Base-by-base conservation (phyloP, 177 flowering plant species). In the Vitis hybrid region DNA sequence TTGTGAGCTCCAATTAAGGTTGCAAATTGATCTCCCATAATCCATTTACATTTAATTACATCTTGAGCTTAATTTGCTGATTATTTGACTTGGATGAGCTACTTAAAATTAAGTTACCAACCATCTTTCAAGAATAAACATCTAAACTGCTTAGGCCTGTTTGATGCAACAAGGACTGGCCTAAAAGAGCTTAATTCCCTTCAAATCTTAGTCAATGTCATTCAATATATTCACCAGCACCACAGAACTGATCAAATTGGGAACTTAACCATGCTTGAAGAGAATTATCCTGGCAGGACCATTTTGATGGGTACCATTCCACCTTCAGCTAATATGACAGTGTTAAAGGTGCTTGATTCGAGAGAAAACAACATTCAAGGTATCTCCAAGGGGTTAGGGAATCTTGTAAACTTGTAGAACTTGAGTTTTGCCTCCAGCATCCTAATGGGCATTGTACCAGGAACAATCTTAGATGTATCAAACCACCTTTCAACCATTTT, bases 161-260 rank as follows among this genome's bases (percentile, higher is more conserved):
- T 26, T 26, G 30, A 26, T 55, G 60, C 68, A 14, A 3, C 68
- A 4, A 14, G 10, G 10, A 75, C 71, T 63, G 57, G 19, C 11
- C 48, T 75, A 3, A n/a, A 55, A 3, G 74, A 74, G 30, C 30
- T n/a, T 34, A 55, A 32, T 49, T 75, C 49, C 74, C 78, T 15
- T 26, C 45, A 14, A 65, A 56, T 50, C 18, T 75, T 49, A 66
- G 52, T 21, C 30, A 15, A 23, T 75, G 78, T 63, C 64, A 8
- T 0, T 2, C 10, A 75, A 75, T 52, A 56, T 61, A 52, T 61
- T 67, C 52, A 55, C 67, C 1, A 71, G 80, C 14, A 48, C 9
- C 70, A 71, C 75, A 52, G 75, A 26, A 4, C 75, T 2, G 72
- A 40, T 34, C 65, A 49, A 18, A 64, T 78, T 34, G 75, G 73